Percentiles rank a stretch among this genome's conserved stretches.
These are phyloP conservation scores for Acanthamoeba sp. DNA, from an alignment of 208 protist genomes.

Conservation along the genomic window DNA sequence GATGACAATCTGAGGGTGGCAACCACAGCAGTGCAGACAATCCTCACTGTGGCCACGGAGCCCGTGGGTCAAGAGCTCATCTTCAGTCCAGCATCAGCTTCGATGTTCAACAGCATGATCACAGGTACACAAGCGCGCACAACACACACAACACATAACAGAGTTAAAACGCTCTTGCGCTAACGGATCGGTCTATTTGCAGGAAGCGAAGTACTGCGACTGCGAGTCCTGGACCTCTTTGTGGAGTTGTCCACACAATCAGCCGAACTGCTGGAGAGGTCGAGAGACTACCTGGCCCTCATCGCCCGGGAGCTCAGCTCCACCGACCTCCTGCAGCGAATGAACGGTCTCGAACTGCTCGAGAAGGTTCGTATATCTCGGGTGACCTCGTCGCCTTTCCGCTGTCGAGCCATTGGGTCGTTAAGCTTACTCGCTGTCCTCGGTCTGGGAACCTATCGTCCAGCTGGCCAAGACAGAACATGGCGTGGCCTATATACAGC, in stretches of 20 bases:
- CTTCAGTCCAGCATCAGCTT: background rate
- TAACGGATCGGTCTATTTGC: no score
- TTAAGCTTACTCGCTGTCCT: no score
- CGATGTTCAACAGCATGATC: conserved; percentile 3
- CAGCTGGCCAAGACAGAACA: conserved; percentile 35
- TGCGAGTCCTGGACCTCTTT: conserved; percentile 64
- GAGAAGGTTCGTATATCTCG: conserved; percentile 1
- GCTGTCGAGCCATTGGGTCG: no score
- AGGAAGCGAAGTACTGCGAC: conserved; percentile 13
- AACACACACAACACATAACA: background rate
- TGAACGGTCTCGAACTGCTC: conserved; percentile 37
- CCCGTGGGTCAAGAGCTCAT: background rate
- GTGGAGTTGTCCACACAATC: background rate
- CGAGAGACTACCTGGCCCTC: background rate
- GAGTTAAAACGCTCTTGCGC: no score
- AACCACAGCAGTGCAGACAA: background rate
- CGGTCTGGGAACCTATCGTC: background rate
- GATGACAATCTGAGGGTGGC: conserved; percentile 21
- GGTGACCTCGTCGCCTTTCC: background rate
- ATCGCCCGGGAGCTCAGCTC: background rate
- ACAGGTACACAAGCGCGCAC: background rate
- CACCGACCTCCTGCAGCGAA: background rate
- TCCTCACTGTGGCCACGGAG: conserved; percentile 12
- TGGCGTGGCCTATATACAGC: background rate
- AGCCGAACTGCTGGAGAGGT: background rate